Conservation (phyloP, 257 asterid species). For the Phtheirospermum japonicum region DNA sequence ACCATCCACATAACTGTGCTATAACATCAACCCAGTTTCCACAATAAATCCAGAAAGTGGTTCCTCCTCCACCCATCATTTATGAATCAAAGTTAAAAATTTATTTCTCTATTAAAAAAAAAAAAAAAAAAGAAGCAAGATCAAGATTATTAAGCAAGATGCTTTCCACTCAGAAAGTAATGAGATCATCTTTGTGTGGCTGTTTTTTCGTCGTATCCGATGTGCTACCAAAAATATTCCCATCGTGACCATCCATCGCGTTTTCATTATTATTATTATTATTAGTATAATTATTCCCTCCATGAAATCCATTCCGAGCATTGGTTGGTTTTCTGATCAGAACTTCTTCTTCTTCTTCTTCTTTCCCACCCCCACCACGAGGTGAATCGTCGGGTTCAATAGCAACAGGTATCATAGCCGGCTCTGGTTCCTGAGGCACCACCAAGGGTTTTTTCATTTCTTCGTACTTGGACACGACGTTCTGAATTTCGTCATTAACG, state of each 20-base stretch:
- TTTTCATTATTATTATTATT: conserved; percentile 13
- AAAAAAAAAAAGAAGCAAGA: not conserved
- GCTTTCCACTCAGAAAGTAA: conserved; percentile 38
- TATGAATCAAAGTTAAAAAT: conserved; percentile 1
- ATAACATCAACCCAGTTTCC: conserved; percentile 13
- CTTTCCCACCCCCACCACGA: conserved; percentile 31
- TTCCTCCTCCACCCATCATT: conserved; percentile 19
- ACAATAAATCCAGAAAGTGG: not conserved
- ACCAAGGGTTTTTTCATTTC: conserved; percentile 57
- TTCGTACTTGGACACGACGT: conserved; percentile 64
- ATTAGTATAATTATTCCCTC: conserved; percentile 44
- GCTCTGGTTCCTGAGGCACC: conserved; percentile 58
- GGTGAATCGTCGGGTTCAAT: conserved; percentile 68
- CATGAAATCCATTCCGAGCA: conserved; percentile 38
- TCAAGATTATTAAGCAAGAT: not conserved
- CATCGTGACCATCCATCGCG: conserved; percentile 64
- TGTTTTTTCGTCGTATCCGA: conserved; percentile 51
- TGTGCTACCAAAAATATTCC: conserved; percentile 73
- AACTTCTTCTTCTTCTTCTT: conserved; percentile 41
- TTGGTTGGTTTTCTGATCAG: conserved; percentile 49
- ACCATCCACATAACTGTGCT: not conserved
- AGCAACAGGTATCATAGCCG: conserved; percentile 71
- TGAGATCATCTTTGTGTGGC: conserved; percentile 59
- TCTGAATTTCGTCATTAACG: conserved; percentile 85
- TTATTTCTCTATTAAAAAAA: not conserved